Evolutionary conservation across 2,329 filamentous ascomycete genomes (phyloP).

Genomic region (Mycosphaerella arachidis): DNA sequence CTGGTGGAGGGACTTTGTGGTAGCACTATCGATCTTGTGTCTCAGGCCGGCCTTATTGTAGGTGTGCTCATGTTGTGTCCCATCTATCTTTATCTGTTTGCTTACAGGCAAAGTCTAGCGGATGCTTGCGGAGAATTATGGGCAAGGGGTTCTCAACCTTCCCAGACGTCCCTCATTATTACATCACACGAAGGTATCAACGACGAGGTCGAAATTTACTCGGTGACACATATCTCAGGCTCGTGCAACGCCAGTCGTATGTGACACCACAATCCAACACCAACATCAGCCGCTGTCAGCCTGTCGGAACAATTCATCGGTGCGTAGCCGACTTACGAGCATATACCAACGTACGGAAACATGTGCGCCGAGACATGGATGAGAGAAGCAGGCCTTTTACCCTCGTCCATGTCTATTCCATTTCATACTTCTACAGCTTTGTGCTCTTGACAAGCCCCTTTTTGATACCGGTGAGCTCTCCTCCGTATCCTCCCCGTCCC

Average conservation of each 20-base stretch:
- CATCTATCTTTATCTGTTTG: background rate
- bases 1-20: background rate
- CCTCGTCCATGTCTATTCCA: background rate
- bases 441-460: slow-evolving; percentile 86
- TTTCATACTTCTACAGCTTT: slow-evolving; percentile 60
- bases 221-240: no score
- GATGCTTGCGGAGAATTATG: background rate
- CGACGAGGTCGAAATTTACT: no score
- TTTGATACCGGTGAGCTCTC: slow-evolving; percentile 95
- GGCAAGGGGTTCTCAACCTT: background rate
- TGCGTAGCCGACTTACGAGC: background rate
- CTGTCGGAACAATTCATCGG: no score
- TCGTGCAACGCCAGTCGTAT: no score
- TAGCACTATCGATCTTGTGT: background rate
- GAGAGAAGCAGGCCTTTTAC: background rate
- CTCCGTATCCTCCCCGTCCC: slow-evolving; percentile 78
- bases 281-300: no score
- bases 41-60: background rate
- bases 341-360: background rate
- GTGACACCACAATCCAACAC: no score
- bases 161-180: background rate
- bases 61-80: background rate
- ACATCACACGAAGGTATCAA: background rate
- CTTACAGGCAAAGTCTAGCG: background rate
- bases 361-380: background rate